A percentile compares a stretch with the other conserved stretches of the same genome.
Evolutionary conservation across 306 rosid genomes (phyloP).

Genomic region (Quercus berberidifolia): DNA sequence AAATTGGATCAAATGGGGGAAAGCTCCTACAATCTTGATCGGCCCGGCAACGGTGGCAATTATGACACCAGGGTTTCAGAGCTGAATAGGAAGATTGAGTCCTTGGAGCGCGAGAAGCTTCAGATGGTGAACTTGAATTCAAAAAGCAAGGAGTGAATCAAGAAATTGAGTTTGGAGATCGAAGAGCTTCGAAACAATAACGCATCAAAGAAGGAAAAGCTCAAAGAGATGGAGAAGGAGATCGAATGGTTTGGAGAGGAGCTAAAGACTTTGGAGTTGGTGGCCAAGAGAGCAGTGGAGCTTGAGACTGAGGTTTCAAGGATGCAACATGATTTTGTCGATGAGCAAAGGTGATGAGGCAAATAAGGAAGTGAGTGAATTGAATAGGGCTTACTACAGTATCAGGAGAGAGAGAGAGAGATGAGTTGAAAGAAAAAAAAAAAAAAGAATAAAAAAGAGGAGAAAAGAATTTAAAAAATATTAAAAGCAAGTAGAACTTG

Average conservation of each 20-base stretch:
- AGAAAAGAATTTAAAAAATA: too few species aligned
- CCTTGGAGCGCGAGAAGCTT: constrained; percentile 48
- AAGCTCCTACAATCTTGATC: constrained; percentile 35
- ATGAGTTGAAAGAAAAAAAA: constrained; percentile 4
- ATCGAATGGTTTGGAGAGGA: constrained; percentile 35
- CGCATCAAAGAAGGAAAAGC: constrained; percentile 37
- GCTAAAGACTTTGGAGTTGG: constrained; percentile 34
- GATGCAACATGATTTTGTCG: constrained; percentile 69
- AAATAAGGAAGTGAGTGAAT: constrained; percentile 31
- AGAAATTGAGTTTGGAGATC: constrained; percentile 43
- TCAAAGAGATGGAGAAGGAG: constrained; percentile 47
- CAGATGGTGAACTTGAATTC: constrained; percentile 38
- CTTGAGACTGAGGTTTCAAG: constrained; percentile 71
- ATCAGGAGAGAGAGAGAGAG: constrained; percentile 51
- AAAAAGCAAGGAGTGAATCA: constrained; percentile 37
- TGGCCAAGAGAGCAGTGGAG: constrained; percentile 58
- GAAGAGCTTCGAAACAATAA: constrained; percentile 36
- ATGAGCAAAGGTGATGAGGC: constrained; percentile 40
- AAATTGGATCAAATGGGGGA: constrained; percentile 15
- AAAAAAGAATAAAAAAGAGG: too few species aligned
- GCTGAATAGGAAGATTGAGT: constrained; percentile 39
- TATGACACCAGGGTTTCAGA: constrained; percentile 6
- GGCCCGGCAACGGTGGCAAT: neutral
- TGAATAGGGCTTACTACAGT: constrained; percentile 27
- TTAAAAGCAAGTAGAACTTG: too few species aligned